Conservation (phyloP, 306 rosid genomes). For the Cotoneaster glaucophyllus region DNA sequence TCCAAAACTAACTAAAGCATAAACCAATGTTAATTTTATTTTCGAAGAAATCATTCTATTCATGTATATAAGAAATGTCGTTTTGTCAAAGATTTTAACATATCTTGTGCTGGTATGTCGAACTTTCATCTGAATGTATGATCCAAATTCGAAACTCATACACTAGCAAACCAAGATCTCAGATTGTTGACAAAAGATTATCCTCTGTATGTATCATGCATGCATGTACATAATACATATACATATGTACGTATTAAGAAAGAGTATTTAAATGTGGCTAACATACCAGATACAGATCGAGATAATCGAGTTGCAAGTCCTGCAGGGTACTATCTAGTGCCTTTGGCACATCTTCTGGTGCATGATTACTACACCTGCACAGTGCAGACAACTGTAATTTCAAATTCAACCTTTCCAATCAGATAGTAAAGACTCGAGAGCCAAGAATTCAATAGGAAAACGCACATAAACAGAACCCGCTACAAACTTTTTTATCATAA, state of each 20-base stretch:
- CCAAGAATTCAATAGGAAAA: background rate
- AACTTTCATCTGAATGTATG: background rate
- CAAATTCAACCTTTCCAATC: background rate
- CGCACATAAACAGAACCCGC: background rate
- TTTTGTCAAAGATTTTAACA: background rate
- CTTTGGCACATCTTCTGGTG: constrained; percentile 66
- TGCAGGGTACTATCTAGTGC: constrained; percentile 50
- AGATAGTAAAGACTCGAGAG: background rate
- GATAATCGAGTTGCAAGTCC: constrained; percentile 65
- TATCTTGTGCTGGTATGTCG: background rate
- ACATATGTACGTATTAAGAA: background rate
- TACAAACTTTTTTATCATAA: background rate
- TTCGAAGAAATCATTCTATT: background rate
- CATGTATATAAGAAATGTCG: background rate
- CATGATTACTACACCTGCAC: constrained; percentile 58
- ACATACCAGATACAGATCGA: constrained; percentile 63
- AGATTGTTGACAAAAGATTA: background rate
- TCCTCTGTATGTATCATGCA: background rate
- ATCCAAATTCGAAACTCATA: background rate
- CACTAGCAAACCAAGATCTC: background rate
- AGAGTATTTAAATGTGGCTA: background rate
- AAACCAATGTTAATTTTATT: background rate
- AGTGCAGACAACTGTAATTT: background rate
- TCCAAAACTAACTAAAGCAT: background rate
- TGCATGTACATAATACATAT: too few relatives aligned